These are phyloP conservation scores for Iberis pinnata DNA, from an alignment of 345 rosid genomes.

Conservation along the genomic window DNA sequence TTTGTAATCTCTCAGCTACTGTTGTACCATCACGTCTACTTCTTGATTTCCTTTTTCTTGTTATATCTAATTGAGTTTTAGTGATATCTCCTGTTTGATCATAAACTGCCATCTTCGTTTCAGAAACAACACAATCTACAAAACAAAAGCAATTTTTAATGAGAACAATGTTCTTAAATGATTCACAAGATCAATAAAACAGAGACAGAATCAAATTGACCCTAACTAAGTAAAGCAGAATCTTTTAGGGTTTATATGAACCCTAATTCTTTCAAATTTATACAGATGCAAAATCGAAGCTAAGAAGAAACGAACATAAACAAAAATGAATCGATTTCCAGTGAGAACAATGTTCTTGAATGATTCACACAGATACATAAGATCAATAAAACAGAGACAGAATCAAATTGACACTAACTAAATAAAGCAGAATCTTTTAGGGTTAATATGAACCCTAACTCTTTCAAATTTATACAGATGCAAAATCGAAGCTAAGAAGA, in stretches of 20 bases:
- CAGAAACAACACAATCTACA: constrained; percentile 10
- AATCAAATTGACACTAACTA: too few relatives aligned
- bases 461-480: neutral
- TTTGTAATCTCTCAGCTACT: constrained; percentile 45
- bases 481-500: neutral
- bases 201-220: too few relatives aligned
- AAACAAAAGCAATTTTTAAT: neutral
- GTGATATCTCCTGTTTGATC: constrained; percentile 11
- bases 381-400: too few relatives aligned
- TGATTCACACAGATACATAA: too few relatives aligned
- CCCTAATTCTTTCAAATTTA: too few relatives aligned
- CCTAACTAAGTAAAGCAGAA: too few relatives aligned
- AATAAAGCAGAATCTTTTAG: neutral
- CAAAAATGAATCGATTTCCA: neutral
- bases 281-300: neutral
- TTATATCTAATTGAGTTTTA: constrained; percentile 14
- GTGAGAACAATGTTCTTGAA: constrained; percentile 14
- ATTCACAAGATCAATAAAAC: too few relatives aligned
- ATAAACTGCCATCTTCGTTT: constrained; percentile 31
- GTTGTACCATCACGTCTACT: constrained; percentile 38
- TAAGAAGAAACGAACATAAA: neutral
- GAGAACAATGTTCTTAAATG: too few relatives aligned
- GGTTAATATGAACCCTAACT: too few relatives aligned
- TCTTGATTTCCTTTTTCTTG: constrained; percentile 50
- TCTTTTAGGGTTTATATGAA: too few relatives aligned